phyloP scores from a whole-genome alignment of 1,139 yeast species.

The Kodamaea anthophila region DNA sequence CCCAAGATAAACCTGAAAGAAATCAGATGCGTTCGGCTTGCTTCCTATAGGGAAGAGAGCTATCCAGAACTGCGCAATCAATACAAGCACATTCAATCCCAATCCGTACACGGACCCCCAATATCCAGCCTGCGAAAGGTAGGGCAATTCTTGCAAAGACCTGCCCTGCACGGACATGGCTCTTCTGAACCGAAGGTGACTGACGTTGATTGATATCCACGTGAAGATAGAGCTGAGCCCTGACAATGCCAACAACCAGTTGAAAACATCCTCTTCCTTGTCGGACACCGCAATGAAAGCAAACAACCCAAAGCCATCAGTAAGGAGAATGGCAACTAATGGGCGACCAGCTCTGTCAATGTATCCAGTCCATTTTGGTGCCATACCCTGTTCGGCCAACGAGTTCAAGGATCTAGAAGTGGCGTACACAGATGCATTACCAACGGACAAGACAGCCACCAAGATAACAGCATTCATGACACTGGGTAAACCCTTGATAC shows the following conservation, averaged over 20 bases:
- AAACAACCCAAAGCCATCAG: conserved; percentile 52
- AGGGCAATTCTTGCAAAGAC: conserved; percentile 60
- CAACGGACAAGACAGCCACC: conserved; percentile 44
- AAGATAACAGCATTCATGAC: conserved; percentile 47
- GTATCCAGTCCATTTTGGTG: conserved; percentile 28
- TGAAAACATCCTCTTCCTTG: conserved; percentile 60
- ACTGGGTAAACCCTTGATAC: conserved; percentile 49
- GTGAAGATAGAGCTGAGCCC: conserved; percentile 81
- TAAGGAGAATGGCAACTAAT: conserved; percentile 24
- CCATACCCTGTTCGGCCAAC: conserved; percentile 28
- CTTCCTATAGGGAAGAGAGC: conserved; percentile 64
- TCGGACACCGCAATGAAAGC: conserved; percentile 68
- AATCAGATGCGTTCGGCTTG: conserved; percentile 47
- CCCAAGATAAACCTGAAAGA: conserved; percentile 60
- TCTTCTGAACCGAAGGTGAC: conserved; percentile 73
- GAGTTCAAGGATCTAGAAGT: conserved; percentile 28
- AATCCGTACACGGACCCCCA: conserved; percentile 66
- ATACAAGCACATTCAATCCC: conserved; percentile 52
- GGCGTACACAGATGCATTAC: conserved; percentile 36
- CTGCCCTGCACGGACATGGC: conserved; percentile 67
- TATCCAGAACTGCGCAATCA: conserved; percentile 77
- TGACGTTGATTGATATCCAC: conserved; percentile 73
- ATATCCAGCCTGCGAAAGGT: conserved; percentile 61
- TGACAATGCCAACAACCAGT: conserved; percentile 78
- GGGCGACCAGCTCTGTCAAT: conserved; percentile 30